A percentile compares a stretch with the other conserved stretches of the same genome.
phyloP scores from a whole-genome alignment of 2,329 filamentous ascomycete species.

The Stachybotrys chartarum region DNA sequence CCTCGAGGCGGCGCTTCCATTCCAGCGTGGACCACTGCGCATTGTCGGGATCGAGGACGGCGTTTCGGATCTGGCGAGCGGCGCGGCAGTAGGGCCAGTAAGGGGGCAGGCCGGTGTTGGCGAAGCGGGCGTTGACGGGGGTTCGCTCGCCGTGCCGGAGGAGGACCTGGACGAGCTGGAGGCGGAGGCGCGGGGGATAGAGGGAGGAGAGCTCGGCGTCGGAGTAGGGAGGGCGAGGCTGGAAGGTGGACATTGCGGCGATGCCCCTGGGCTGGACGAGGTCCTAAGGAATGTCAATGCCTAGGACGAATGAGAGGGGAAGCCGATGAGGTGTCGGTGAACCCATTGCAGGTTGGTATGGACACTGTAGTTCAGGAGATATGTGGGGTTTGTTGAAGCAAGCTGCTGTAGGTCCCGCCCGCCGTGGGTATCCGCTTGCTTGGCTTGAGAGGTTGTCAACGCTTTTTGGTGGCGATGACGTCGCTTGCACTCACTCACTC shows the following conservation, averaged over 20 bases:
- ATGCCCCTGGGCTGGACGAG: no score
- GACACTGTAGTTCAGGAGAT: no score
- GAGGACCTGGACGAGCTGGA: conserved; percentile 85
- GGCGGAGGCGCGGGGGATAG: conserved; percentile 72
- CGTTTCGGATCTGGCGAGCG: conserved; percentile 59
- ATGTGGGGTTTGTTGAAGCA: no score
- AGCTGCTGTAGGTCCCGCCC: no score
- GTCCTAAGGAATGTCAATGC: no score
- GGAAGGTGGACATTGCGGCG: conserved; percentile 65
- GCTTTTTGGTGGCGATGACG: no score
- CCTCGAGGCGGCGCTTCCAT: conserved; percentile 72
- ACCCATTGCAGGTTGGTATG: no score
- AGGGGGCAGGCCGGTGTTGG: conserved; percentile 60
- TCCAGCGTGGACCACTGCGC: conserved; percentile 38
- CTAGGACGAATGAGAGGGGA: no score
- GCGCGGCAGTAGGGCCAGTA: conserved; percentile 90
- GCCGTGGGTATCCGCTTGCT: no score
- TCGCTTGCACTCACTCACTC: no score
- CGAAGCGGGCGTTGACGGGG: conserved; percentile 81
- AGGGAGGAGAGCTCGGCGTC: conserved; percentile 71
- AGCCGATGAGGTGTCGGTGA: no score
- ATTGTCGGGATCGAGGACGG: conserved; percentile 36
- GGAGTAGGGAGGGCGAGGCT: conserved; percentile 69
- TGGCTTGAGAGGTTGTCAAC: no score
- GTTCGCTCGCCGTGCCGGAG: conserved; percentile 76